Evolutionary conservation across 225 moss, liverwort and hornwort genomes (phyloP).

Genomic region (Pseudisothecium myosuroides): DNA sequence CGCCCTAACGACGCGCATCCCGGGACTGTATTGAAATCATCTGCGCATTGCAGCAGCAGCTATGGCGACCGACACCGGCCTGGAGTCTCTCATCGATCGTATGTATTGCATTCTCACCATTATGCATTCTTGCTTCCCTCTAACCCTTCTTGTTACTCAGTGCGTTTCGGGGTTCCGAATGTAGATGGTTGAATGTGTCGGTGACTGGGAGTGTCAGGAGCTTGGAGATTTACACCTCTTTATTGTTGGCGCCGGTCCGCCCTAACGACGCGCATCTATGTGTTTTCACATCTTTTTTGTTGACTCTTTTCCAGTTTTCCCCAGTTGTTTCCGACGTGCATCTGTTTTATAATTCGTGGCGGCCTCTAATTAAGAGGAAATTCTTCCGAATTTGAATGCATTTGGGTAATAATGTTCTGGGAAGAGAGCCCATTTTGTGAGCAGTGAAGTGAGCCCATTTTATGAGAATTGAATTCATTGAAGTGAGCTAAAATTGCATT

Average conservation of each 20-base stretch:
- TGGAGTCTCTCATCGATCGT: constrained; percentile 94
- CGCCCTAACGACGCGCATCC: neutral
- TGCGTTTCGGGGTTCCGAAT: neutral
- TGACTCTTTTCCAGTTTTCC: neutral
- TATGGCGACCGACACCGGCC: constrained; percentile 88
- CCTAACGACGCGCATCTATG: neutral
- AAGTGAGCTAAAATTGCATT: too few relatives aligned
- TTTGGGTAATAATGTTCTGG: neutral
- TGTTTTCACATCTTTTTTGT: neutral
- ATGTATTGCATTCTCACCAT: neutral
- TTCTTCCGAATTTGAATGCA: neutral
- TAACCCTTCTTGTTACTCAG: neutral
- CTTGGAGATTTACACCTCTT: neutral
- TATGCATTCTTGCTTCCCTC: neutral
- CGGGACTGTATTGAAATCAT: too few relatives aligned
- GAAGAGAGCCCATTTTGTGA: neutral
- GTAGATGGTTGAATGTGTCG: neutral
- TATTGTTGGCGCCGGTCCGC: neutral
- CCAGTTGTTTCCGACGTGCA: neutral
- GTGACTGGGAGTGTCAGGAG: neutral
- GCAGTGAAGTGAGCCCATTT: too few relatives aligned
- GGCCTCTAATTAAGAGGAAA: neutral
- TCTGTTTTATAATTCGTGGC: neutral
- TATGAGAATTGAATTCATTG: too few relatives aligned
- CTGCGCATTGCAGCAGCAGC: neutral